A percentile compares a stretch with the other conserved stretches of the same genome.
phyloP scores from a whole-genome alignment of 1,139 yeast species.

The Geotrichum klebahnii region DNA sequence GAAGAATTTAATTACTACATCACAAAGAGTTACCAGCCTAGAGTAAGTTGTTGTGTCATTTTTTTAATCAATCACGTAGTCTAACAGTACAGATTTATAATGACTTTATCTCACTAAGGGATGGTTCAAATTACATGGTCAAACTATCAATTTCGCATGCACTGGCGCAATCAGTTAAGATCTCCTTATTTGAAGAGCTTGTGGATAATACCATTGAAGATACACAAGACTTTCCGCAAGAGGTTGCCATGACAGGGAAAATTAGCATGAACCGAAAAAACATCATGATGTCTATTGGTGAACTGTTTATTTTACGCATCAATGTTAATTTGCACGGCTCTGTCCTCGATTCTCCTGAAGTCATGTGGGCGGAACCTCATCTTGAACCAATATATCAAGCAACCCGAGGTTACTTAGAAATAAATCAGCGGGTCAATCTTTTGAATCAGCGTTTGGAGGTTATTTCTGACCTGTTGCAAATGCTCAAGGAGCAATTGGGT shows the following conservation, averaged over 20 bases:
- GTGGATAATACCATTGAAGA: constrained; percentile 95
- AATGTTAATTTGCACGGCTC: constrained; percentile 86
- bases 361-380: constrained; percentile 99
- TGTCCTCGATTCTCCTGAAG: constrained; percentile 89
- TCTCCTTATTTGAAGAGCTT: constrained; percentile 87
- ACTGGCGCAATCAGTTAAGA: constrained; percentile 86
- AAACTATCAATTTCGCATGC: constrained; percentile 89
- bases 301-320: constrained; percentile 82
- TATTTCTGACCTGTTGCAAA: constrained; percentile 83
- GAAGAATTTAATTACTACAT: constrained; percentile 94
- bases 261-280: constrained; percentile 91
- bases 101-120: constrained; percentile 87
- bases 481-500: constrained; percentile 94
- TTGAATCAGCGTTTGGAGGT: constrained; percentile 90
- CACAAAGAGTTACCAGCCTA: constrained; percentile 87
- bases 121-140: constrained; percentile 85
- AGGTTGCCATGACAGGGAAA: constrained; percentile 89
- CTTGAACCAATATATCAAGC: constrained; percentile 96
- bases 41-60: constrained; percentile 39
- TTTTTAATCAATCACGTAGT: background rate
- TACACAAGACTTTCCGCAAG: constrained; percentile 94
- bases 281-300: constrained; percentile 95
- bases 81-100: constrained; percentile 55
- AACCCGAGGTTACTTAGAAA: constrained; percentile 87
- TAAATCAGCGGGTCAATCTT: constrained; percentile 84